Percentiles rank a stretch among this genome's conserved stretches.
These are phyloP conservation scores for Lipomyces kockii DNA, from an alignment of 805 yeast species.

Conservation along the genomic window DNA sequence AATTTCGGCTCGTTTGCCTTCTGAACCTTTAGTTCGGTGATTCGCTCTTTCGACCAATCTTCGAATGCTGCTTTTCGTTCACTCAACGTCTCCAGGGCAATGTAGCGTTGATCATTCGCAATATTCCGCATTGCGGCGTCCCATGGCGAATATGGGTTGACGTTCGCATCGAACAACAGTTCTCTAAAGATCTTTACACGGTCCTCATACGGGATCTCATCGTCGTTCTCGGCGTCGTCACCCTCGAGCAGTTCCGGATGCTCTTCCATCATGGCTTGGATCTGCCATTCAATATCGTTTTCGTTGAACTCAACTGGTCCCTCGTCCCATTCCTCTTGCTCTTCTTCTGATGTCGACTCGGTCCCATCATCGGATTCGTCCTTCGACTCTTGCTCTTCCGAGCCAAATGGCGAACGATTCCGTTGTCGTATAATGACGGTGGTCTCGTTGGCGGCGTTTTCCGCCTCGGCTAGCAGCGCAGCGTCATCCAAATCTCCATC, in stretches of 20 bases:
- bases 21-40: slow-evolving; percentile 20
- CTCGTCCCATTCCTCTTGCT: slow-evolving; percentile 38
- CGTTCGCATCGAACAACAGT: slow-evolving; percentile 45
- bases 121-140: slow-evolving; percentile 51
- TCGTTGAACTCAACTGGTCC: slow-evolving; percentile 39
- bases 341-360: slow-evolving; percentile 25
- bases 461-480: slow-evolving; percentile 18
- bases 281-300: slow-evolving; percentile 37
- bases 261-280: slow-evolving; percentile 34
- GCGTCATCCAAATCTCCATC: slow-evolving; percentile 19
- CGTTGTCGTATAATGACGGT: slow-evolving; percentile 30
- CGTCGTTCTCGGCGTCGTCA: slow-evolving; percentile 32
- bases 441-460: neutral
- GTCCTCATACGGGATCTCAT: slow-evolving; percentile 38
- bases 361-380: slow-evolving; percentile 31
- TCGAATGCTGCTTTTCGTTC: slow-evolving; percentile 51
- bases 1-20: slow-evolving; percentile 17
- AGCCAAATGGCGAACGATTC: slow-evolving; percentile 28
- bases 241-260: slow-evolving; percentile 21
- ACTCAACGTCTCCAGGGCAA: slow-evolving; percentile 45
- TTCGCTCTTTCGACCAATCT: slow-evolving; percentile 49
- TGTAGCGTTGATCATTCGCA: slow-evolving; percentile 51
- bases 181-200: slow-evolving; percentile 43
- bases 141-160: slow-evolving; percentile 58
- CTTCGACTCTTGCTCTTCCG: slow-evolving; percentile 24